phyloP scores from a whole-genome alignment of 495 filamentous ascomycete species.

The Peziza echinospora region DNA sequence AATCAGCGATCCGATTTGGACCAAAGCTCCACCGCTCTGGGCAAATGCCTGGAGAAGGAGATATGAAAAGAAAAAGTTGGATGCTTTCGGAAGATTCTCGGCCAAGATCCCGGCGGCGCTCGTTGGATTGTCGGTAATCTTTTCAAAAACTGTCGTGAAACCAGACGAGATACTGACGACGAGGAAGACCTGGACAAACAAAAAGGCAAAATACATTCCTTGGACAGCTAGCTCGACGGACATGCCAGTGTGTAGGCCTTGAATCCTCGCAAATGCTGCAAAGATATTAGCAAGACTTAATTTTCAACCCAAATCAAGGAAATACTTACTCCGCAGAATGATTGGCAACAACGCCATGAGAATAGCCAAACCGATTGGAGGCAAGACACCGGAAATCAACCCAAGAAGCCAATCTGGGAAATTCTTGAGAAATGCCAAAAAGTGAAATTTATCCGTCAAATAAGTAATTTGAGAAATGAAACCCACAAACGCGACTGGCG shows the following conservation, averaged over 20 bases:
- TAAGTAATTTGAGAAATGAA: conserved; percentile 52
- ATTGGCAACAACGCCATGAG: conserved; percentile 64
- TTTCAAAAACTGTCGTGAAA: conserved; percentile 41
- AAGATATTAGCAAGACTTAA: conserved; percentile 2
- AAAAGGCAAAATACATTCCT: conserved; percentile 80
- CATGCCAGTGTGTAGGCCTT: conserved; percentile 68
- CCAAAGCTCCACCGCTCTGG: conserved; percentile 67
- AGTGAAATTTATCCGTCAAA: conserved; percentile 34
- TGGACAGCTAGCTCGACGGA: conserved; percentile 63
- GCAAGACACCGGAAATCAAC: conserved; percentile 68
- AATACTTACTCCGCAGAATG: conserved; percentile 50
- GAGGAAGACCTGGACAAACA: conserved; percentile 89
- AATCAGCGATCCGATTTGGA: conserved; percentile 59
- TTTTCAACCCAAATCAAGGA: conserved; percentile 3
- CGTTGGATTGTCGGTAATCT: conserved; percentile 34
- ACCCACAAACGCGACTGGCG: conserved; percentile 77
- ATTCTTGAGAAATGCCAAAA: conserved; percentile 18
- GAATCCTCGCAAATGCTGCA: conserved; percentile 46
- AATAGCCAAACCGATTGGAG: conserved; percentile 53
- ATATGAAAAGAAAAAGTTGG: conserved; percentile 97
- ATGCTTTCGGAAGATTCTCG: conserved; percentile 60
- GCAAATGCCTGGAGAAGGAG: conserved; percentile 87
- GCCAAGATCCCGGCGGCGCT: conserved; percentile 54
- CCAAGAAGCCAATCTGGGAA: conserved; percentile 41
- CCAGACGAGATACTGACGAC: conserved; percentile 79